phyloP scores from a whole-genome alignment of 2,329 filamentous ascomycete genomes.

The Beauveria australis region DNA sequence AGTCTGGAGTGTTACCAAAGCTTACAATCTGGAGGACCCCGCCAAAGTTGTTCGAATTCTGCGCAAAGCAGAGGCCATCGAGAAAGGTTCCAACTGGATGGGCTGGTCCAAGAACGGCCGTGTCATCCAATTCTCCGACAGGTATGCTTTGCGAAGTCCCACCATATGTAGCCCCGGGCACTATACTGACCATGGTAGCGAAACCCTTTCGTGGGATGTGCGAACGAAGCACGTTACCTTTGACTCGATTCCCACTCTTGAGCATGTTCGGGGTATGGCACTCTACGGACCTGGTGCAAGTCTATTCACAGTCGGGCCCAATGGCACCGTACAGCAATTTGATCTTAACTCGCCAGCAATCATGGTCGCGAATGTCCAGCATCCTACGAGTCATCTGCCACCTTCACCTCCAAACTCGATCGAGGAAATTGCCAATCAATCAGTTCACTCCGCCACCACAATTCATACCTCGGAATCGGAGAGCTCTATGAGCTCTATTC shows the following conservation, averaged over 20 bases:
- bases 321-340: slow-evolving; percentile 89
- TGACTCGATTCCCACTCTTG: slow-evolving; percentile 77
- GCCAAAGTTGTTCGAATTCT: slow-evolving; percentile 86
- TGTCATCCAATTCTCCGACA: slow-evolving; percentile 85
- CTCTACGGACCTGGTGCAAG: slow-evolving; percentile 86
- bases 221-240: slow-evolving; percentile 94
- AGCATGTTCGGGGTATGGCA: slow-evolving; percentile 72
- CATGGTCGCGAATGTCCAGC: slow-evolving; percentile 81
- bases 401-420: slow-evolving; percentile 77
- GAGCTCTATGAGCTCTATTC: slow-evolving; percentile 37
- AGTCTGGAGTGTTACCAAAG: slow-evolving; percentile 94
- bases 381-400: slow-evolving; percentile 68
- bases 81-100: slow-evolving; percentile 84
- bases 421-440: slow-evolving; percentile 56
- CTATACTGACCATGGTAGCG: slow-evolving; percentile 43
- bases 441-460: slow-evolving; percentile 36
- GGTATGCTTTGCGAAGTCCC: slow-evolving; percentile 50
- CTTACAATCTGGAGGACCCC: slow-evolving; percentile 58
- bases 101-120: slow-evolving; percentile 97
- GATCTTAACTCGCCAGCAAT: slow-evolving; percentile 76
- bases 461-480: slow-evolving; percentile 46
- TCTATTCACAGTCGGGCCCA: slow-evolving; percentile 81
- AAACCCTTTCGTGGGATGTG: slow-evolving; percentile 94
- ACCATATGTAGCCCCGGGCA: slow-evolving; percentile 14
- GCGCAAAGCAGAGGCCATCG: slow-evolving; percentile 66